Percentiles rank a stretch among this genome's conserved stretches.
These are phyloP conservation scores for Chenopodium album DNA, from an alignment of 148 eudicot genomes.

Conservation along the genomic window DNA sequence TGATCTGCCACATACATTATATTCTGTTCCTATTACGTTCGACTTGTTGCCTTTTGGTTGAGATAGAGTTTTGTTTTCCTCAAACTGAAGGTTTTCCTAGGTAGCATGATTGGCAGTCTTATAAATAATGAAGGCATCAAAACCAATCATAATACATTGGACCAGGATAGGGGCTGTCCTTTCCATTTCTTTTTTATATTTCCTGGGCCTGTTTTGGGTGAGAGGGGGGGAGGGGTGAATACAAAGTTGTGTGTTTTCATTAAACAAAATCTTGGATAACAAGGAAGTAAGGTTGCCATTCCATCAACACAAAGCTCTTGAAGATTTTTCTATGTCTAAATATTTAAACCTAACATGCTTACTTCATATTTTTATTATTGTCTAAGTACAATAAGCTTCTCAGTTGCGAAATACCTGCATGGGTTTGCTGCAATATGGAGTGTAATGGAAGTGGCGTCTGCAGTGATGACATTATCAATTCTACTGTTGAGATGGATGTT, in stretches of 20 bases:
- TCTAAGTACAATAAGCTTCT: constrained; percentile 74
- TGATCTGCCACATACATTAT: neutral
- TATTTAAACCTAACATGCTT: constrained; percentile 30
- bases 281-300: neutral
- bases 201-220: too few species aligned
- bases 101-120: too few species aligned
- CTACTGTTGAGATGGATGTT: constrained; percentile 91
- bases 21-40: neutral
- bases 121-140: too few species aligned
- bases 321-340: constrained; percentile 15
- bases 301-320: constrained; percentile 4
- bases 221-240: too few species aligned
- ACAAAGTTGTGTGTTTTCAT: too few species aligned
- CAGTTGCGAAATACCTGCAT: constrained; percentile 62
- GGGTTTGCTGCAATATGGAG: constrained; percentile 91
- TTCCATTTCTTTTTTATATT: too few species aligned
- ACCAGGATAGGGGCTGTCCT: too few species aligned
- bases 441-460: constrained; percentile 50
- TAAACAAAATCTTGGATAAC: neutral
- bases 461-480: constrained; percentile 49
- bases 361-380: constrained; percentile 34
- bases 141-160: too few species aligned
- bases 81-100: too few species aligned
- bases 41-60: too few species aligned
- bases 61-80: too few species aligned